phyloP scores from a whole-genome alignment of 1,284 basidiomycete species.

The Trametes pubescens region DNA sequence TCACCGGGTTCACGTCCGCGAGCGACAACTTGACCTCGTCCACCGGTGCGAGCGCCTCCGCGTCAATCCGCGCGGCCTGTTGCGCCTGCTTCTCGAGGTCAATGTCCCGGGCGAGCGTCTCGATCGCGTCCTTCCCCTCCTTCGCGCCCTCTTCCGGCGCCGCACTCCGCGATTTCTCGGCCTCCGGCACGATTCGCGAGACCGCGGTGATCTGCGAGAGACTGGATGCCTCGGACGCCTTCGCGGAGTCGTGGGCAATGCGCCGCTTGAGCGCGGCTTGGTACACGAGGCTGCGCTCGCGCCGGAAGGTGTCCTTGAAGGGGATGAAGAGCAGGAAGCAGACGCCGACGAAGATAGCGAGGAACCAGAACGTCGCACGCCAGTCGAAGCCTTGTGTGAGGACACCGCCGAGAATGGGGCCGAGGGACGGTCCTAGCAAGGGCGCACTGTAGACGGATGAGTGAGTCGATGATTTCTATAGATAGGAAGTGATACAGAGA shows the following conservation, averaged over 20 bases:
- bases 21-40: constrained; percentile 64
- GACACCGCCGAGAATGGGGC: constrained; percentile 77
- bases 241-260: constrained; percentile 35
- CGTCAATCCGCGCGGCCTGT: constrained; percentile 1
- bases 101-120: constrained; percentile 17
- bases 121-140: constrained; percentile 18
- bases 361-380: constrained; percentile 86
- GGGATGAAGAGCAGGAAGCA: constrained; percentile 69
- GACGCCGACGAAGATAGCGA: constrained; percentile 67
- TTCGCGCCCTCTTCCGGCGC: not conserved
- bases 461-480: not conserved
- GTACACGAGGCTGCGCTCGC: constrained; percentile 81
- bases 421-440: constrained; percentile 64
- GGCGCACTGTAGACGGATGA: constrained; percentile 38
- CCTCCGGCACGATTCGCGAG: constrained; percentile 19
- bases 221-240: constrained; percentile 28
- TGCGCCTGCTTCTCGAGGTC: constrained; percentile 32
- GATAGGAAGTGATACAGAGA: not conserved
- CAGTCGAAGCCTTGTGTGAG: constrained; percentile 76
- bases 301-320: constrained; percentile 85
- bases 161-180: not conserved
- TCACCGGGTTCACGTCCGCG: constrained; percentile 77
- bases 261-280: constrained; percentile 60
- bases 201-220: constrained; percentile 32
- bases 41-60: constrained; percentile 19